phyloP scores from a whole-genome alignment of 768 basidiomycete species.

The Neoboletus subvelutipes region DNA sequence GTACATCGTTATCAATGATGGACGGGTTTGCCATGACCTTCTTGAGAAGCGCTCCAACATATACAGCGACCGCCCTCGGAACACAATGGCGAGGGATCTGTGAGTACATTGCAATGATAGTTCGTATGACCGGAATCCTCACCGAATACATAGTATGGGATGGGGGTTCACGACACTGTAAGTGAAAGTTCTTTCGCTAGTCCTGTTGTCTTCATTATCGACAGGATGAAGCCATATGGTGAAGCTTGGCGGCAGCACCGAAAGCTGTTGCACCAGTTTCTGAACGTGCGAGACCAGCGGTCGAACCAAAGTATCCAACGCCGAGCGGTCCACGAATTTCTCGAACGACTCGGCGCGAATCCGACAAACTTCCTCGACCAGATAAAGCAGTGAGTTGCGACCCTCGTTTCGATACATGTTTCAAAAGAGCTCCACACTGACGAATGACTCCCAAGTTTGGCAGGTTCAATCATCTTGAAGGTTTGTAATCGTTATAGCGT shows the following conservation, averaged over 20 bases:
- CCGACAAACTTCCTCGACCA: neutral
- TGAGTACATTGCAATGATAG: neutral
- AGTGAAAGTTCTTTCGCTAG: neutral
- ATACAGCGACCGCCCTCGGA: constrained; percentile 4
- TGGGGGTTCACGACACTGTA: constrained; percentile 8
- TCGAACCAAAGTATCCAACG: constrained; percentile 2
- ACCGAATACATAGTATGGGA: too few species aligned
- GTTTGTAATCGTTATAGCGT: neutral
- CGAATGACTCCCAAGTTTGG: neutral
- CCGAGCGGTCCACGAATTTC: neutral
- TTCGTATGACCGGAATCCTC: neutral
- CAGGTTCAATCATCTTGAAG: constrained; percentile 4
- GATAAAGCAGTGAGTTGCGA: constrained; percentile 2
- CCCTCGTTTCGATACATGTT: neutral
- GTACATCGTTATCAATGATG: constrained; percentile 5
- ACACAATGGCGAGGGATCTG: constrained; percentile 2
- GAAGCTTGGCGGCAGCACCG: too few species aligned
- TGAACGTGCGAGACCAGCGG: neutral
- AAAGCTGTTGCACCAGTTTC: neutral
- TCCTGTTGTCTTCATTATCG: too few species aligned
- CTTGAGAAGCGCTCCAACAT: constrained; percentile 7
- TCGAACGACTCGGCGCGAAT: neutral
- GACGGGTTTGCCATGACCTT: neutral
- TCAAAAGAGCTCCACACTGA: neutral
- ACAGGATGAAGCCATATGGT: too few species aligned